Conservation (phyloP, 2,329 filamentous ascomycete species). For the Trichoderma pleuroti region DNA sequence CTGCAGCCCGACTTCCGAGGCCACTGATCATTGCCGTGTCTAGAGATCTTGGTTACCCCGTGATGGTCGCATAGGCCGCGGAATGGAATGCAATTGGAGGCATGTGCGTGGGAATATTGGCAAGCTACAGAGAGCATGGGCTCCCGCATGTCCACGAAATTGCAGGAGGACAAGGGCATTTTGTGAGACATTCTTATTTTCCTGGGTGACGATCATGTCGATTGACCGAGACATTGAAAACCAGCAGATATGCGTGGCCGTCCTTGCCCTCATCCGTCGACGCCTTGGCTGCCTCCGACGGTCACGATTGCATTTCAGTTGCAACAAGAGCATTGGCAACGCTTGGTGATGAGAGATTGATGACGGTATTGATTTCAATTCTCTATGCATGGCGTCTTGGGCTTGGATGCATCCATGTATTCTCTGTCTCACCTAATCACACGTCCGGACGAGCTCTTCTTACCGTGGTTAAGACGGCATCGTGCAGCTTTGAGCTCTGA, state of each 20-base stretch:
- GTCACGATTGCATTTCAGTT: neutral
- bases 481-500: constrained; percentile 2
- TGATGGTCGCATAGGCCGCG: neutral
- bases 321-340: neutral
- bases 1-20: neutral
- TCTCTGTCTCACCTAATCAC: neutral
- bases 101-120: neutral
- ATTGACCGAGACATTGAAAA: constrained; percentile 10
- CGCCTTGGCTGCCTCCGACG: neutral
- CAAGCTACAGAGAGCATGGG: neutral
- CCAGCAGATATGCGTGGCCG: neutral
- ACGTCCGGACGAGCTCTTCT: neutral
- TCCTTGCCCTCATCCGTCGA: neutral
- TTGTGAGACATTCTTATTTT: neutral
- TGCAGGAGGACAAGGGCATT: neutral
- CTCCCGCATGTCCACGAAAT: neutral
- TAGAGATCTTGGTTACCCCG: neutral
- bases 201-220: neutral
- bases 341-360: neutral
- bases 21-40: neutral
- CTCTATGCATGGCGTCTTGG: neutral
- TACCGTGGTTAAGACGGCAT: neutral
- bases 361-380: neutral
- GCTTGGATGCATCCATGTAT: neutral
- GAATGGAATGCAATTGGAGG: neutral